Evolutionary conservation across 2,329 filamentous ascomycete genomes (phyloP).

Genomic region (Phoma sp.): DNA sequence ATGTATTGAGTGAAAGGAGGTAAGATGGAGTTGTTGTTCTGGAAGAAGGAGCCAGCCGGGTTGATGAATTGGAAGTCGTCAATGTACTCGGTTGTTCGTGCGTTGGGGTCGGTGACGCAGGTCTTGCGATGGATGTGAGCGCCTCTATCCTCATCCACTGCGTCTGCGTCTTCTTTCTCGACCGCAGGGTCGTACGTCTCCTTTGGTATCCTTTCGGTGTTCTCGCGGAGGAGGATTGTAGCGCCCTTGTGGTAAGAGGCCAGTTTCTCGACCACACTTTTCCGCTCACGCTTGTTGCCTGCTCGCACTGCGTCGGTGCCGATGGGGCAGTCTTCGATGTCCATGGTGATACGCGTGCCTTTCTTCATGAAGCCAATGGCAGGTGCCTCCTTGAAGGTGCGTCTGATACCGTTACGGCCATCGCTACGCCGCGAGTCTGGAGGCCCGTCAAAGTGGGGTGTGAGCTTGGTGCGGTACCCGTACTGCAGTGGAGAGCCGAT

Average conservation of each 20-base stretch:
- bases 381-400: conserved; percentile 69
- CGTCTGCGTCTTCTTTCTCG: conserved; percentile 45
- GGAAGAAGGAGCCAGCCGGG: conserved; percentile 94
- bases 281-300: conserved; percentile 80
- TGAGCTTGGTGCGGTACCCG: conserved; percentile 94
- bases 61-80: conserved; percentile 85
- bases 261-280: conserved; percentile 73
- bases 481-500: conserved; percentile 91
- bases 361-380: conserved; percentile 91
- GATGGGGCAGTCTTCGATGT: conserved; percentile 97
- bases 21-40: conserved; percentile 99
- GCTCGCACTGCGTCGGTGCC: conserved; percentile 83
- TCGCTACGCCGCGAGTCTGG: conserved; percentile 57
- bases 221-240: conserved; percentile 87
- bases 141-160: conserved; percentile 62
- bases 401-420: conserved; percentile 58
- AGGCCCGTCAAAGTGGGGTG: conserved; percentile 90
- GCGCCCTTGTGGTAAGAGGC: conserved; percentile 78
- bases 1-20: conserved; percentile 86
- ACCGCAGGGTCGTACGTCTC: conserved; percentile 26
- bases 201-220: conserved; percentile 71
- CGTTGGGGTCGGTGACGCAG: conserved; percentile 86
- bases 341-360: conserved; percentile 77
- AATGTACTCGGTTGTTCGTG: conserved; percentile 84
- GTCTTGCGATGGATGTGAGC: conserved; percentile 78